phyloP scores from a whole-genome alignment of 2,329 filamentous ascomycete genomes.

The Aspergillus alliaceus region DNA sequence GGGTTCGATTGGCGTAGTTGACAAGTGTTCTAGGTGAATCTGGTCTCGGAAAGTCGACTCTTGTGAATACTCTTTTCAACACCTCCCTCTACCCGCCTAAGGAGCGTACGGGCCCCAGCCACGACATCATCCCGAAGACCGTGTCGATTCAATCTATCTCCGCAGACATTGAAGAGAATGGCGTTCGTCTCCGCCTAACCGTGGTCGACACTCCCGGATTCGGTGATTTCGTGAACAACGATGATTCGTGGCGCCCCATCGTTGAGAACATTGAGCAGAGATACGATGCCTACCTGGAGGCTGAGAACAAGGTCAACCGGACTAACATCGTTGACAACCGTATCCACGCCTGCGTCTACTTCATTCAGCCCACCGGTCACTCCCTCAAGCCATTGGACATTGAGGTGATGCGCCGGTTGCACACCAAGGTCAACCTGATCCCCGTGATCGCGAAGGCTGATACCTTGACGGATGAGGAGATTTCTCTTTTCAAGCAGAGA shows the following conservation, averaged over 20 bases:
- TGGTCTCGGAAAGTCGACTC: conserved; percentile 95
- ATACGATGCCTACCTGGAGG: conserved; percentile 96
- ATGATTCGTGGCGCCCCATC: conserved; percentile 98
- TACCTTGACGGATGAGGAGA: conserved; percentile 96
- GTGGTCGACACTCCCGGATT: conserved; percentile 98
- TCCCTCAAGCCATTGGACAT: conserved; percentile 98
- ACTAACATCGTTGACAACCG: conserved; percentile 99
- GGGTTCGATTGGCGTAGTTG: background rate
- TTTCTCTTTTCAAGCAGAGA: conserved; percentile 89
- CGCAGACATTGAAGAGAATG: conserved; percentile 96
- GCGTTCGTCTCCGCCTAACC: conserved; percentile 90
- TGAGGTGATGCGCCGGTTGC: conserved; percentile 97
- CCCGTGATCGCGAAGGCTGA: conserved; percentile 99
- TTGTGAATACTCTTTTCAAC: conserved; percentile 99
- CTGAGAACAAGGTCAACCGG: conserved; percentile 99
- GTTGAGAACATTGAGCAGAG: conserved; percentile 99
- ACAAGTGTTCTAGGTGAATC: conserved; percentile 74
- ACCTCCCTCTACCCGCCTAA: conserved; percentile 97
- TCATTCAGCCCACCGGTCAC: conserved; percentile 98
- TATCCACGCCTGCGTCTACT: conserved; percentile 98
- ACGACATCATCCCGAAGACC: conserved; percentile 98
- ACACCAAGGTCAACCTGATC: conserved; percentile 99
- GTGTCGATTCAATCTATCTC: conserved; percentile 94
- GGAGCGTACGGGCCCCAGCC: conserved; percentile 95
- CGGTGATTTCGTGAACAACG: conserved; percentile 99